Conservation (phyloP, 345 rosid species). For the Dovyalis caffra region DNA sequence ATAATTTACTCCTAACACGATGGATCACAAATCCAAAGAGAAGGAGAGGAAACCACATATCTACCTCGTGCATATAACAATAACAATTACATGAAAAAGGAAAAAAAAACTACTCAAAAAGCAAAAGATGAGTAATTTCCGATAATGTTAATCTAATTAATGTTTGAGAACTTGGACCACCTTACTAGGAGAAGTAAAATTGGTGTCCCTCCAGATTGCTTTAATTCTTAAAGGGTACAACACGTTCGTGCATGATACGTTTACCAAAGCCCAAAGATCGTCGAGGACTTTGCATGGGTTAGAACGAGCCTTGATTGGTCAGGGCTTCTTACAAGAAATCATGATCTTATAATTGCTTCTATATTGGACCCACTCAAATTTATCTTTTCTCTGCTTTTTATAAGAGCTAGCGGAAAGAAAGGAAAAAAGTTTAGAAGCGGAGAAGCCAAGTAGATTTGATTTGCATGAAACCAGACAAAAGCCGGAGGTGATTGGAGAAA, state of each 20-base stretch:
- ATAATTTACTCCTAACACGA: too few relatives aligned
- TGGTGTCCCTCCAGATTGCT: too few relatives aligned
- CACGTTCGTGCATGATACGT: constrained; percentile 54
- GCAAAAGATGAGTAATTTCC: too few relatives aligned
- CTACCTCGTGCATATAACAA: too few relatives aligned
- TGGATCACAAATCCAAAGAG: too few relatives aligned
- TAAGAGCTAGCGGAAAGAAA: background rate
- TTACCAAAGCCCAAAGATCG: constrained; percentile 36
- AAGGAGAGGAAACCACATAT: too few relatives aligned
- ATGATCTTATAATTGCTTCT: constrained; percentile 69
- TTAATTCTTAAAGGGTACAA: too few relatives aligned
- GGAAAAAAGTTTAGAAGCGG: background rate
- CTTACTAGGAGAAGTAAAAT: too few relatives aligned
- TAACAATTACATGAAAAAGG: too few relatives aligned
- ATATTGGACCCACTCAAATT: constrained; percentile 33
- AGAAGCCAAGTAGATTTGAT: constrained; percentile 35
- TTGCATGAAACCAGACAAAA: constrained; percentile 19
- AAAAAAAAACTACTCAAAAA: too few relatives aligned
- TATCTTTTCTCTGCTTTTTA: constrained; percentile 32
- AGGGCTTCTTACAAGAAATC: constrained; percentile 65
- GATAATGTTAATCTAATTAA: too few relatives aligned
- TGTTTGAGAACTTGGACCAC: too few relatives aligned
- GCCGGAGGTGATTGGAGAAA: constrained; percentile 7
- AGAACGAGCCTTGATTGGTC: constrained; percentile 27
- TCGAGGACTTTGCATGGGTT: constrained; percentile 59